Evolutionary conservation across 2,329 filamentous ascomycete species (phyloP).

Genomic region (Apiospora saccharicola): DNA sequence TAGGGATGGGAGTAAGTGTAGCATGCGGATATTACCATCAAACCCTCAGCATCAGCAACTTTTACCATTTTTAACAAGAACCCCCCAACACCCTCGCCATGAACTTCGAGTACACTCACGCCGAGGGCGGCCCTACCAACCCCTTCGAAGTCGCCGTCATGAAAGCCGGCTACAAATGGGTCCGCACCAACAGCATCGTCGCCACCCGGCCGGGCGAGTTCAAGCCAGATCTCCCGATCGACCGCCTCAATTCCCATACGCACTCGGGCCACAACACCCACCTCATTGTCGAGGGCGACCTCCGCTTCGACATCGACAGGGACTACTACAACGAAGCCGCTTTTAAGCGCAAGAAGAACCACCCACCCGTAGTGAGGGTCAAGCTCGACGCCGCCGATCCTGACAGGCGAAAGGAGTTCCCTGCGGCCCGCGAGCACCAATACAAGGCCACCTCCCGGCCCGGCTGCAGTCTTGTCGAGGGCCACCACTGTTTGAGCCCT

Average conservation of each 20-base stretch:
- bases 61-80: not conserved
- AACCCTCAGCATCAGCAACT: not conserved
- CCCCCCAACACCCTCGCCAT: not conserved
- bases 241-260: not conserved
- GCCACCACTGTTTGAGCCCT: conserved; percentile 30
- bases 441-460: conserved; percentile 26
- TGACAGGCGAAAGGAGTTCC: not conserved
- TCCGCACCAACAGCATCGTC: conserved; percentile 11
- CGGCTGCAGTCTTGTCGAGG: conserved; percentile 31
- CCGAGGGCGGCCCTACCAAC: not conserved
- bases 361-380: not conserved
- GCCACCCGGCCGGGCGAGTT: not conserved
- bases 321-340: not conserved
- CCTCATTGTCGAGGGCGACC: conserved; percentile 20
- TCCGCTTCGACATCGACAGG: not conserved
- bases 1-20: not conserved
- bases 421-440: not conserved
- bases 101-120: conserved; percentile 4
- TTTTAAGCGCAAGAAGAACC: not conserved
- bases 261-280: conserved; percentile 24
- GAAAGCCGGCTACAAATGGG: conserved; percentile 8
- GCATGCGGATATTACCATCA: not conserved
- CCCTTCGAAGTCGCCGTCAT: not conserved
- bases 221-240: not conserved
- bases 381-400: not conserved